A percentile compares a stretch with the other conserved stretches of the same genome.
Conservation (phyloP, 805 yeast genomes). For the Candida xyloterini region DNA sequence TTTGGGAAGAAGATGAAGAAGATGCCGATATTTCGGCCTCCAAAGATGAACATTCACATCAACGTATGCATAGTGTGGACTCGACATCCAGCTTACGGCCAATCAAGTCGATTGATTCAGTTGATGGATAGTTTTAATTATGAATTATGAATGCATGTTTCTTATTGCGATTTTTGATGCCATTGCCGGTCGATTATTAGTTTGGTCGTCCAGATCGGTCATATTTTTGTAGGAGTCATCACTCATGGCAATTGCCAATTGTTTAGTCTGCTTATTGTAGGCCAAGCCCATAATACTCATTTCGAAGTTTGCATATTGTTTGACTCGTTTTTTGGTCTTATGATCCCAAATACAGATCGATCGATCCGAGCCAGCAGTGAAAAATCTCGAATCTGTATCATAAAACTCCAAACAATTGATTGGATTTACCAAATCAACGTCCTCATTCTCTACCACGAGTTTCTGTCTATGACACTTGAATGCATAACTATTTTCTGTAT, state of each 20-base stretch:
- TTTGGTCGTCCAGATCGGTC: constrained; percentile 18
- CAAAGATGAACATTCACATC: constrained; percentile 3
- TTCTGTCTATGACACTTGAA: constrained; percentile 71
- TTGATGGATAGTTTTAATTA: constrained; percentile 7
- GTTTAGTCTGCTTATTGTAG: constrained; percentile 9
- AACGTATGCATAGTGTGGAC: constrained; percentile 13
- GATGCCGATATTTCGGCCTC: too few relatives aligned
- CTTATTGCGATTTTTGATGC: constrained; percentile 18
- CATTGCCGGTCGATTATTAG: constrained; percentile 17
- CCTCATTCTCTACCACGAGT: constrained; percentile 17
- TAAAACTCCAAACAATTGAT: constrained; percentile 21
- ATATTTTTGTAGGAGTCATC: constrained; percentile 41
- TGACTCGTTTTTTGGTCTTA: constrained; percentile 27
- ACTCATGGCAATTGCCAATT: constrained; percentile 40
- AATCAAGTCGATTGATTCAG: constrained; percentile 12
- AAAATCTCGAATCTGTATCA: constrained; percentile 16
- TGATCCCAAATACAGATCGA: constrained; percentile 34
- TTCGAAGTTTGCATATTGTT: constrained; percentile 24
- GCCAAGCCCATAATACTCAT: constrained; percentile 19
- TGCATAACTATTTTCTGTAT: constrained; percentile 51
- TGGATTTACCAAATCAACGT: constrained; percentile 25
- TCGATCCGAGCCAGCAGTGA: constrained; percentile 32
- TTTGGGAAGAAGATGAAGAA: constrained; percentile 15
- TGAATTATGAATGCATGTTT: constrained; percentile 13
- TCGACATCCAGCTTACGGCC: constrained; percentile 9